phyloP scores from a whole-genome alignment of 1,139 yeast genomes.

The Hansenula lynferdii region DNA sequence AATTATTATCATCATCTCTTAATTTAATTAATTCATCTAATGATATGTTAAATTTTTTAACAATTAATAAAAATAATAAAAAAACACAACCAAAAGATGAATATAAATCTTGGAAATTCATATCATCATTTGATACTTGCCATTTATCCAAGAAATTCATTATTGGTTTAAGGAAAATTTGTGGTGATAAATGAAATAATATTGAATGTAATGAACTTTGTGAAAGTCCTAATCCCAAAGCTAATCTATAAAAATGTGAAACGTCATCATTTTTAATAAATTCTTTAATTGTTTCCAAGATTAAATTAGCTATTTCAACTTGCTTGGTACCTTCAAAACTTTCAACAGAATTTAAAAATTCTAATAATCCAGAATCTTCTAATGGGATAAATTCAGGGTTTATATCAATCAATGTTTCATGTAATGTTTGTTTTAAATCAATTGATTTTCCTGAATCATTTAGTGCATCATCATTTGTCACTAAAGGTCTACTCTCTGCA shows the following conservation, averaged over 20 bases:
- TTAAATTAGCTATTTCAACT: conserved; percentile 31
- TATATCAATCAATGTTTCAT: conserved; percentile 28
- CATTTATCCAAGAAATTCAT: conserved; percentile 30
- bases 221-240: conserved; percentile 40
- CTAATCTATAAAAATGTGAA: conserved; percentile 44
- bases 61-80: conserved; percentile 42
- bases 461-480: conserved; percentile 27
- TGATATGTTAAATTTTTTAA: conserved; percentile 41
- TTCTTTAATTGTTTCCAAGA: conserved; percentile 33
- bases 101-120: conserved; percentile 64
- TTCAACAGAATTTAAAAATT: conserved; percentile 31
- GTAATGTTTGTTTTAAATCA: conserved; percentile 14
- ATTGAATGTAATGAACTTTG: conserved; percentile 39
- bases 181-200: conserved; percentile 25
- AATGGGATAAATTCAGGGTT: conserved; percentile 52
- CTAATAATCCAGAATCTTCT: conserved; percentile 45
- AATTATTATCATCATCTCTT: conserved; percentile 11
- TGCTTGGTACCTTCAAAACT: conserved; percentile 38
- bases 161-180: conserved; percentile 24
- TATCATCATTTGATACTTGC: conserved; percentile 37
- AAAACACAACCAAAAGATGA: conserved; percentile 60
- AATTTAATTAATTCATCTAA: conserved; percentile 19
- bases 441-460: conserved; percentile 15
- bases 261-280: conserved; percentile 36
- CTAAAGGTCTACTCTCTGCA: conserved; percentile 27